These are phyloP conservation scores for Magnaporthiopsis poae DNA, from an alignment of 2,329 filamentous ascomycete genomes.

Conservation along the genomic window DNA sequence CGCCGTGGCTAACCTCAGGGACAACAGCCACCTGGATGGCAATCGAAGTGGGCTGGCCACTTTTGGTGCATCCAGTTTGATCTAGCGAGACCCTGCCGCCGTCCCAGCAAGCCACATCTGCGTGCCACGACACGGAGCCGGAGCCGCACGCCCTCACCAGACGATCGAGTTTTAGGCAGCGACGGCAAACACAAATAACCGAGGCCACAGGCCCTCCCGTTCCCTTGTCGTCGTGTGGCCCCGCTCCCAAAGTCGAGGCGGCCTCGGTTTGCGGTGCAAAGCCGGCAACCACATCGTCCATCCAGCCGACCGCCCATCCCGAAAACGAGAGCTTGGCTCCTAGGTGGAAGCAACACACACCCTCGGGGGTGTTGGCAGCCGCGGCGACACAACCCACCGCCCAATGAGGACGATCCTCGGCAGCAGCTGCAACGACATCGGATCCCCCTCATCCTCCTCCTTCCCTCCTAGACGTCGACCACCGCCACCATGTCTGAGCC, in stretches of 20 bases:
- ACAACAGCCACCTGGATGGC: neutral
- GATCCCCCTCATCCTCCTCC: neutral
- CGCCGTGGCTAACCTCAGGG: neutral
- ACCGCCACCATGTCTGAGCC: slow-evolving; percentile 61
- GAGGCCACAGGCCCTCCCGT: neutral
- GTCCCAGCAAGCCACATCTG: neutral
- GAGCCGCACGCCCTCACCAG: neutral
- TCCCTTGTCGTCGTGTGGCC: neutral
- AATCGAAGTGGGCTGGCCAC: neutral
- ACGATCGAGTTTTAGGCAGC: neutral
- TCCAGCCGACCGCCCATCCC: neutral
- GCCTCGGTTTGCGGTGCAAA: neutral
- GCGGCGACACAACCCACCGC: neutral
- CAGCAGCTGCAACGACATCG: neutral
- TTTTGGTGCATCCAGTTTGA: neutral
- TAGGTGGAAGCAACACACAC: too few relatives aligned
- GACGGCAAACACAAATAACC: neutral
- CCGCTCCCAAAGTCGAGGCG: neutral
- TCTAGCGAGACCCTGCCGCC: neutral
- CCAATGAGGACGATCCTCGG: neutral
- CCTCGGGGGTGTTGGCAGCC: neutral
- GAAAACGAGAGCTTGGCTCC: neutral
- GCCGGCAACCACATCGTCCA: too few relatives aligned
- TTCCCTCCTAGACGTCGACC: neutral
- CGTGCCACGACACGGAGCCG: neutral